Evolutionary conservation across 2,329 filamentous ascomycete genomes (phyloP).

Genomic region (Cylindrodendrum hubeiense): DNA sequence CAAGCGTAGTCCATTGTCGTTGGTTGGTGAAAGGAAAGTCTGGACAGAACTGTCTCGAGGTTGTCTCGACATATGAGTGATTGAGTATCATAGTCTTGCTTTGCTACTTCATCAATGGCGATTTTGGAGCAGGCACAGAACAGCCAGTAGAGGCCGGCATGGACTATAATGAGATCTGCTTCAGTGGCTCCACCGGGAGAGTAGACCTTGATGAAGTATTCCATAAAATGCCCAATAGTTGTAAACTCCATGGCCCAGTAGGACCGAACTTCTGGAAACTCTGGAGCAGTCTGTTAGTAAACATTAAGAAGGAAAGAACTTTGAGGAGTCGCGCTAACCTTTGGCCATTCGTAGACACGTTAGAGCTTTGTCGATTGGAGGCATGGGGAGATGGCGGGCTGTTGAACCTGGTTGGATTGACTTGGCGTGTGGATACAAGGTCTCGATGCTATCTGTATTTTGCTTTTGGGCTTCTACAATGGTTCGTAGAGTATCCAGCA

Average conservation of each 20-base stretch:
- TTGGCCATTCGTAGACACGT: slow-evolving; percentile 15
- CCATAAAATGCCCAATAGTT: slow-evolving; percentile 29
- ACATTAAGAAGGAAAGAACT: no score
- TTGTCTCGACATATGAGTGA: slow-evolving; percentile 33
- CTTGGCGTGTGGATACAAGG: slow-evolving; percentile 17
- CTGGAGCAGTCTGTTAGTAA: background rate
- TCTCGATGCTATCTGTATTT: slow-evolving; percentile 13
- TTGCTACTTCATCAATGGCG: slow-evolving; percentile 9
- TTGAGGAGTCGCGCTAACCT: background rate
- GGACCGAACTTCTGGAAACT: slow-evolving; percentile 19
- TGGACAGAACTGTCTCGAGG: slow-evolving; percentile 38
- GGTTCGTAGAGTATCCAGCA: slow-evolving; percentile 28
- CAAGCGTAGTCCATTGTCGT: slow-evolving; percentile 28
- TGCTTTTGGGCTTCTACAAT: slow-evolving; percentile 29
- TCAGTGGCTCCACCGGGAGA: slow-evolving; percentile 31
- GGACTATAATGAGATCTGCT: slow-evolving; percentile 36
- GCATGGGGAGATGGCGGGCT: slow-evolving; percentile 6
- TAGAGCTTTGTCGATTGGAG: slow-evolving; percentile 9
- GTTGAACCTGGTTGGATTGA: slow-evolving; percentile 1
- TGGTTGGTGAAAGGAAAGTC: slow-evolving; percentile 34
- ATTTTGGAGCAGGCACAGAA: slow-evolving; percentile 36
- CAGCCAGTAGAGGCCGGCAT: slow-evolving; percentile 36
- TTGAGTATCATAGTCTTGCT: slow-evolving; percentile 27
- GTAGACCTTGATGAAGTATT: slow-evolving; percentile 37
- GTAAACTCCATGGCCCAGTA: slow-evolving; percentile 31